Percentiles rank a stretch among this genome's conserved stretches.
Conservation (phyloP, 805 yeast species). For the Candida hispaniensis region DNA sequence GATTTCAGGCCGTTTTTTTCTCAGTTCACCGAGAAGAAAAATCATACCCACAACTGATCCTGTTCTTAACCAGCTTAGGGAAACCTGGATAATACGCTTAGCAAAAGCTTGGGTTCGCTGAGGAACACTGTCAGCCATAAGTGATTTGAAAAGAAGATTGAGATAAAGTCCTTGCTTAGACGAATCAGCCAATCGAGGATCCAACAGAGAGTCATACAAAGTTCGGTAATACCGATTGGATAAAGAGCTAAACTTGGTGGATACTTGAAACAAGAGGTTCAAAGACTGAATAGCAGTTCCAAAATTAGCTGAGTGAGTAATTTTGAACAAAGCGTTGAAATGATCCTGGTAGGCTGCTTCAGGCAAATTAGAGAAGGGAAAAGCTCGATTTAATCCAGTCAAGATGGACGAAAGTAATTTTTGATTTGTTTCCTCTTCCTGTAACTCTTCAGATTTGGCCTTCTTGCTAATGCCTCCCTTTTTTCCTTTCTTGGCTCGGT, state of each 20-base stretch:
- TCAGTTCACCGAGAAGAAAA: conserved; percentile 58
- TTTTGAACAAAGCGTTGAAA: conserved; percentile 72
- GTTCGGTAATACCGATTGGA: conserved; percentile 66
- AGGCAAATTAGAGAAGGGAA: conserved; percentile 74
- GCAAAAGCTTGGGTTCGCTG: conserved; percentile 78
- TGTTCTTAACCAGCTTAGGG: conserved; percentile 73
- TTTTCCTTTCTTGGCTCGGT: conserved; percentile 69
- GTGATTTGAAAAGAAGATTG: conserved; percentile 72
- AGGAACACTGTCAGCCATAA: conserved; percentile 53
- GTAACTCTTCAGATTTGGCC: conserved; percentile 24
- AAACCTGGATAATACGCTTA: conserved; percentile 77
- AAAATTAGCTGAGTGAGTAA: conserved; percentile 89
- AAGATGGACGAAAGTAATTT: conserved; percentile 80
- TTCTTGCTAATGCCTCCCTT: conserved; percentile 51
- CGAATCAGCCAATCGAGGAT: conserved; percentile 70
- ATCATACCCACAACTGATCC: conserved; percentile 85
- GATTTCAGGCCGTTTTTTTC: conserved; percentile 28
- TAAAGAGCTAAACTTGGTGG: conserved; percentile 38
- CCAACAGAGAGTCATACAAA: conserved; percentile 78
- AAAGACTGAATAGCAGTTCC: conserved; percentile 90
- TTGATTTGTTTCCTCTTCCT: conserved; percentile 61
- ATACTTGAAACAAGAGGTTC: conserved; percentile 71
- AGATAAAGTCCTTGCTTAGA: conserved; percentile 89
- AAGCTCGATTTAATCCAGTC: conserved; percentile 92
- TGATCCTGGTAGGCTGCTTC: conserved; percentile 59